Base-by-base conservation (phyloP, 805 yeast genomes). In the Cyberlindnera euphorbiiphila region DNA sequence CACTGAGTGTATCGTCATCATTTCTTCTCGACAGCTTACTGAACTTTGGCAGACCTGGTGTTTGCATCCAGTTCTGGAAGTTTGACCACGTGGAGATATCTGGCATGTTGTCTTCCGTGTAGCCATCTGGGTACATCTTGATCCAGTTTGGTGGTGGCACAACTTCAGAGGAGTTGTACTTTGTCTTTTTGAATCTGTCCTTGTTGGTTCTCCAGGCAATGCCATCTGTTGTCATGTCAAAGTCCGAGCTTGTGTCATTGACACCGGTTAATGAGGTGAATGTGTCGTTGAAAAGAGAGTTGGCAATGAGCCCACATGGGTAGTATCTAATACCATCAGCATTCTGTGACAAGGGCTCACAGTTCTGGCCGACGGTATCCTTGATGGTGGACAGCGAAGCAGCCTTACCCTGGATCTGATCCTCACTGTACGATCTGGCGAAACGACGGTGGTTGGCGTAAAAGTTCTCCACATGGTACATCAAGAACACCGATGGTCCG, bases 381-480 rank as follows among this genome's bases (percentile, higher is more conserved):
- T 71, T 74, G 17, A 91, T 65, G 26, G 63, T 69, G 23, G 59
- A 62, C 16, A 70, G 65, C 0, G 79, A 49, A 8, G 86, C 83
- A 5, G 83, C 81, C 21, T 75, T 57, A 9, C 98, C 98, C 37
- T 77, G 75, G 29, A 91, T 61, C 65, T 91, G 98, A 40, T 75
- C 76, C 65, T 87, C 85, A 62, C 88, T 89, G 60, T 78, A 87
- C 17, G 95, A 83, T 48, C 79, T 77, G 25, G 91, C 98, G 59
- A 85, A 93, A 53, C 95, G 85, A 53, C 98, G 78, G 64, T 91
- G 98, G 60, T 91, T 91, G 51, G 94, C 96, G 60, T 76, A 85
- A 60, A 91, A 93, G 56, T 87, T 87, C 37, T 96, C 88, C 51
- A 91, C 64, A 51, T 80, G 75, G 66, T 91, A 91, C 61, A 85